phyloP scores from a whole-genome alignment of 257 asterid genomes.

The Rubia yunnanensis region DNA sequence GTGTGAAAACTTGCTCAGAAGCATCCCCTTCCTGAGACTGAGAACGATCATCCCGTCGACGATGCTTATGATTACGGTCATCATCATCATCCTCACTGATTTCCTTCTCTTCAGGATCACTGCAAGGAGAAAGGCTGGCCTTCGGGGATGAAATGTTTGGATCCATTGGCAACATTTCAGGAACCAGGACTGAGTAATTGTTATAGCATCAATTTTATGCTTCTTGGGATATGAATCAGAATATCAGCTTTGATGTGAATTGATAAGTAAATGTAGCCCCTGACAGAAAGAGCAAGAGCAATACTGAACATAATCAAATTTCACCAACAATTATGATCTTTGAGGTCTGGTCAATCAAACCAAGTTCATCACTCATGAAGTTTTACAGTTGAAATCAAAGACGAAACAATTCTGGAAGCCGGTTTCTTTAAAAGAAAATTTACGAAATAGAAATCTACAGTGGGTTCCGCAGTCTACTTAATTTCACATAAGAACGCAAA shows the following conservation, averaged over 20 bases:
- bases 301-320: neutral
- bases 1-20: slow-evolving; percentile 45
- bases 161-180: slow-evolving; percentile 39
- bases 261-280: slow-evolving; percentile 8
- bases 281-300: slow-evolving; percentile 11
- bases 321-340: neutral
- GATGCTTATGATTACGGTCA: slow-evolving; percentile 98
- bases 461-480: neutral
- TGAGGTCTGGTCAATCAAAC: neutral
- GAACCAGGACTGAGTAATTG: slow-evolving; percentile 8
- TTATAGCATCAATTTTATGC: slow-evolving; percentile 12
- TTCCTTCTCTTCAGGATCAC: slow-evolving; percentile 83
- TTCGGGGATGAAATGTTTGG: slow-evolving; percentile 60
- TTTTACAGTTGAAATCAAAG: too few relatives aligned
- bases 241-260: slow-evolving; percentile 10
- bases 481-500: neutral
- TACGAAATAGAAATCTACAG: neutral
- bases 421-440: too few relatives aligned
- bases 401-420: too few relatives aligned
- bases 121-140: slow-evolving; percentile 53
- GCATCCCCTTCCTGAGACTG: slow-evolving; percentile 63
- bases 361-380: too few relatives aligned
- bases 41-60: slow-evolving; percentile 61
- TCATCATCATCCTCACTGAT: slow-evolving; percentile 94
- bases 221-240: slow-evolving; percentile 7